Conservation (phyloP, 805 yeast species). For the Candida ponderosae region DNA sequence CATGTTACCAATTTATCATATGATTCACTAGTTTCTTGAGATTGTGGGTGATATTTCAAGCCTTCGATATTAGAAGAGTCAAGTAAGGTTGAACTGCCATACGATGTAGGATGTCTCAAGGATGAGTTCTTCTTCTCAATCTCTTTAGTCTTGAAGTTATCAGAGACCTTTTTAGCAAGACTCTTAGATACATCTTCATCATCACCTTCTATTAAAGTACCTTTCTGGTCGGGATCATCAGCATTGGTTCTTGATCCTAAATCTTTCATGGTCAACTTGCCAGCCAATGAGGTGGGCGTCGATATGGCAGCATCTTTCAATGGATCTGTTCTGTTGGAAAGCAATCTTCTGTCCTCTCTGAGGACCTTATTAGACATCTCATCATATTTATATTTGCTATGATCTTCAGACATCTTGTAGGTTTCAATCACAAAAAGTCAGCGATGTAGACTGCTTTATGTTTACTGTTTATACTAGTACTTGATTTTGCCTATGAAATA, state of each 20-base stretch:
- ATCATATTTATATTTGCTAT: conserved; percentile 44
- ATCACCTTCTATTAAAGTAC: conserved; percentile 13
- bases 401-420: conserved; percentile 15
- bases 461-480: too few species aligned
- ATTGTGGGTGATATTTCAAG: conserved; percentile 56
- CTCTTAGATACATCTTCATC: conserved; percentile 9
- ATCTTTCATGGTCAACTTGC: conserved; percentile 57
- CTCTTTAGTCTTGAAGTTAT: conserved; percentile 11
- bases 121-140: conserved; percentile 7
- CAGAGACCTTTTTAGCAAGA: conserved; percentile 12
- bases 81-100: conserved; percentile 20
- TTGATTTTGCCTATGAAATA: too few species aligned
- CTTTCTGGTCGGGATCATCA: not conserved
- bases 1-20: conserved; percentile 55
- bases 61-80: conserved; percentile 34
- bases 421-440: too few species aligned
- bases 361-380: conserved; percentile 76
- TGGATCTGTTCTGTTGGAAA: conserved; percentile 32
- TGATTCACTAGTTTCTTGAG: conserved; percentile 37
- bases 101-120: not conserved
- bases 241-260: conserved; percentile 45
- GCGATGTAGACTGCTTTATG: too few species aligned
- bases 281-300: conserved; percentile 66
- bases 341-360: conserved; percentile 44
- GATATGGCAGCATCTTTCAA: conserved; percentile 41